Base-by-base conservation (phyloP, 192 early-diverging fungal genomes). In the Linnemannia exigua region DNA sequence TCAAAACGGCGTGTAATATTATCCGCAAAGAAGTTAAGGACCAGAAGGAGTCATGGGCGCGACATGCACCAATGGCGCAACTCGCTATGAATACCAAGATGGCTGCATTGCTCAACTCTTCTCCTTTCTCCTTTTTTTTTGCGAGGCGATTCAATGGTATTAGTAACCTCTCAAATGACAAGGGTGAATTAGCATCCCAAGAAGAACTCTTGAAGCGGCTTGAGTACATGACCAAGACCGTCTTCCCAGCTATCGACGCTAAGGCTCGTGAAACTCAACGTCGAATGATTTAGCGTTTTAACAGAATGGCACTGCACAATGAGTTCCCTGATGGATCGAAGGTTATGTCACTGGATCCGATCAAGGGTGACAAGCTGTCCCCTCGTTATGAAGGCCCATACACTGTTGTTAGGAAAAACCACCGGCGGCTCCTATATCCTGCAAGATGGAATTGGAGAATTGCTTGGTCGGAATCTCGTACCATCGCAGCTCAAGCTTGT, bases 81-180 rank as follows among this genome's bases (percentile, higher is more conserved):
- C 70, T 85, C 2, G 76, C 70, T 12, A 77, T 88, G 73, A 91
- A 91, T 50, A 58, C 69, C 1, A 76, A 80, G 12, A 77, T 87
- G 6, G 67, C 72, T 3, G 33, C 52, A 3, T 28, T 75, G n/a
- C 79, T 76, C 47, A 82, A 84, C 48, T 80, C 84, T 1, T 79
- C 83, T 41, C 89, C 88, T 9, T 91, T 90, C 54, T 72, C 84
- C 33, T 69, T 89, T 16, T 88, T 91, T 70, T 91, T 90, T 82
- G 89, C 80, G 12, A 9, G 87, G 25, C n/a, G 46, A 76, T 41
- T 79, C 12, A 88, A 88, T n/a, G n/a, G n/a, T n/a, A n/a, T n/a
- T n/a, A n/a, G n/a, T n/a, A n/a, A n/a, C n/a, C n/a, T n/a, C n/a
- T n/a, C n/a, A n/a, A n/a, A n/a, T n/a, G n/a, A n/a, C n/a, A n/a